Base-by-base conservation (phyloP, 2,329 filamentous ascomycete genomes). In the Lomentospora prolificans region DNA sequence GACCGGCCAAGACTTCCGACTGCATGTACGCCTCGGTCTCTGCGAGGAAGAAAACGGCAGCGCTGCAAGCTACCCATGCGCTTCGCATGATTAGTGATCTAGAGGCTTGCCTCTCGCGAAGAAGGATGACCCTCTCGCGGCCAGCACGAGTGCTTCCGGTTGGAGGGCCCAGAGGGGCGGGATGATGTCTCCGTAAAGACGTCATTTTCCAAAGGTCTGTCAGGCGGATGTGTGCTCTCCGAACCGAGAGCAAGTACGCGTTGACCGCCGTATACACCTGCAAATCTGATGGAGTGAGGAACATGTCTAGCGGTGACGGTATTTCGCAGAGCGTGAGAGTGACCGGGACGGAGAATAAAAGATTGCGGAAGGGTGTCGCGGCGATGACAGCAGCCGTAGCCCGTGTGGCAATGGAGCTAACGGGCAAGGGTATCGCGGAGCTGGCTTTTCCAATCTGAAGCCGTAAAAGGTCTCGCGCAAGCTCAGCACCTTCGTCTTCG, bases 21-120 rank as follows among this genome's bases (percentile, higher is more conserved):
- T 96, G 92, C 48, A 97, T 83, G 64, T 95, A 97, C 3, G 84
- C 84, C 61, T 92, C 87, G 12, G 89, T 86, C 66, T 96, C 91
- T 0, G 88, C 89, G 3, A 97, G 76, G 62, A 97, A 87, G 71
- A 96, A 96, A 3, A 95, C 81, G 1, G 89, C 86, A 2, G 90
- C 88, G 64, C 88, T 90, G 62, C 87, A 86, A 0, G 89, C 95
- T 0, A 90, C 92, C 94, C 94, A 99, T 1, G 92, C 81, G 60
- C 84, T 86, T 14, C 94, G 83, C 78, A 95, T 87, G 0, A 81
- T 78, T 31, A 77, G 75, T 3, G 80, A 78, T 17, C 92, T 79
- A 14, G 73, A 66, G 25, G 82, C 81, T 61, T 84, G 81, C 53
- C 87, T 80, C 61, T 80, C 72, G 27, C 90, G 80, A 9, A 87